Base-by-base conservation (phyloP, 495 filamentous ascomycete species). In the Neurospora terricola region DNA sequence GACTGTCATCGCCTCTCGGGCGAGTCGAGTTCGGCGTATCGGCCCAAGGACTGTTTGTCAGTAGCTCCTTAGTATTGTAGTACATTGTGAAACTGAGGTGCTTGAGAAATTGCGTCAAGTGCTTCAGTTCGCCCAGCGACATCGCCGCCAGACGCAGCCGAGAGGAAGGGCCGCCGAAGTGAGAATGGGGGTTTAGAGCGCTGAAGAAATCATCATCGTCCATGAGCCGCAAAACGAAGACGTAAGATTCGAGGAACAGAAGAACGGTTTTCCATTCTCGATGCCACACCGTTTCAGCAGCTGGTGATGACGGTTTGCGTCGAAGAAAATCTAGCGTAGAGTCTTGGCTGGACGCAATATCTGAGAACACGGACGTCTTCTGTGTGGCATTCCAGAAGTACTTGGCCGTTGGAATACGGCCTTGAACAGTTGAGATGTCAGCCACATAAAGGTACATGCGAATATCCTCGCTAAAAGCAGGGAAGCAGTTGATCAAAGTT, bases 391-490 rank as follows among this genome's bases (percentile, higher is more conserved):
- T 85, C 93, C 96, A 99, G 78, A 98, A 94, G 79, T 92, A 98
- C 77, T 92, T 92, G 71, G 96, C 89, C 7, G 93, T 90, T 0
- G 96, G 91, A 18, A 91, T 79, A 16, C 78, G 79, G 10, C 80
- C 77, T 38, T 80, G 77, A 21, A 75, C 82, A 23, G 86, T 86
- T 4, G 86, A 83, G 12, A 92, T 90, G 38, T 94, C 94, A 0
- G 93, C 91, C 16, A 94, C 83, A 75, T 94, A 98, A 5, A 99
- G 83, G 86, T 96, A 96, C 93, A 98, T 97, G 1, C 94, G 91
- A 70, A 98, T 96, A 70, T 98, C 96, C 77, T 97, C 94, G 23
- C 90, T 88, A 45, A 89, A 87, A 10, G 87, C 85, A 23, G 94
- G 96, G 76, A 99, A 99, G 71, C 93, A 92, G 72, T 91, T 89